Conservation (phyloP, 2,329 filamentous ascomycete species). For the Claviceps capensis region DNA sequence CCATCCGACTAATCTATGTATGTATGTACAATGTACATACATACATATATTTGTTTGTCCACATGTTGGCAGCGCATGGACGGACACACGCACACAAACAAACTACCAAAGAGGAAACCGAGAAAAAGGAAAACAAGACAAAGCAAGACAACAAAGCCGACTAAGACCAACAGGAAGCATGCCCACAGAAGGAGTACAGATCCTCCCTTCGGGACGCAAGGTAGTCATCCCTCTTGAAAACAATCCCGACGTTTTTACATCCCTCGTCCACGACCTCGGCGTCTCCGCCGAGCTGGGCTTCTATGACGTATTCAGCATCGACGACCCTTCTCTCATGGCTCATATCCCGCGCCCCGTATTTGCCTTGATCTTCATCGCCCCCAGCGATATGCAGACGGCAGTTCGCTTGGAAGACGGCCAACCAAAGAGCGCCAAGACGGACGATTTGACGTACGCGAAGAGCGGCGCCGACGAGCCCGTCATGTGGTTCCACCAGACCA, state of each 20-base stretch:
- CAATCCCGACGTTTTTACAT: conserved; percentile 68
- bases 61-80: neutral
- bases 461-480: conserved; percentile 43
- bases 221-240: conserved; percentile 31
- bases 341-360: conserved; percentile 59
- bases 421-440: conserved; percentile 6
- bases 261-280: conserved; percentile 57
- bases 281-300: conserved; percentile 55
- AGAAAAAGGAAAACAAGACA: neutral
- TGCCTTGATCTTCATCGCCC: conserved; percentile 70
- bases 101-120: neutral
- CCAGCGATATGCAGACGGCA: conserved; percentile 36
- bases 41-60: too few species aligned
- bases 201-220: conserved; percentile 19
- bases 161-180: conserved; percentile 9
- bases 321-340: conserved; percentile 61
- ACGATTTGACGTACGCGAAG: conserved; percentile 19
- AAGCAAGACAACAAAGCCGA: too few species aligned
- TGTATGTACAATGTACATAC: too few species aligned
- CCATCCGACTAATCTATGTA: too few species aligned
- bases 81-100: neutral
- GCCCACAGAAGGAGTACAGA: conserved; percentile 17
- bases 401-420: conserved; percentile 18
- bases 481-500: conserved; percentile 77
- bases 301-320: conserved; percentile 71